phyloP scores from a whole-genome alignment of 306 rosid species.

The Lagenaria siceraria region DNA sequence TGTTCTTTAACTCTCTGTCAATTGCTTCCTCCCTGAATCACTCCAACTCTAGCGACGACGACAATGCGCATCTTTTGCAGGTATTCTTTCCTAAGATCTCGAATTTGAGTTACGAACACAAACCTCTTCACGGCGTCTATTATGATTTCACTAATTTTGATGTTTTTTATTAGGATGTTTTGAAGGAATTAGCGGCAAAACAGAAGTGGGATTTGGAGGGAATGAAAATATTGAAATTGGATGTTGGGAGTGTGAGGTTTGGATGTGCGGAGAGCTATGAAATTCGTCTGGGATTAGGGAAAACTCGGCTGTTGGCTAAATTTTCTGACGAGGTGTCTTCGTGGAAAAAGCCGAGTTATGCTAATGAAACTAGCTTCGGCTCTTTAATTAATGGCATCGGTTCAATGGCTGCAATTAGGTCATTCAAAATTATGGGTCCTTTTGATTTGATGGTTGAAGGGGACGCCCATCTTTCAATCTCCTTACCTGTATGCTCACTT shows the following conservation, averaged over 20 bases:
- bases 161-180: slow-evolving; percentile 33
- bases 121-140: background rate
- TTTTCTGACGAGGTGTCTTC: slow-evolving; percentile 43
- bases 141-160: background rate
- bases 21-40: slow-evolving; percentile 12
- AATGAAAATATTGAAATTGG: slow-evolving; percentile 34
- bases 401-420: slow-evolving; percentile 40
- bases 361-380: slow-evolving; percentile 27
- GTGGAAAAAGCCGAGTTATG: slow-evolving; percentile 44
- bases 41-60: background rate
- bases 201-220: slow-evolving; percentile 49
- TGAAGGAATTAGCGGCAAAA: slow-evolving; percentile 47
- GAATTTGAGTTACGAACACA: background rate
- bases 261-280: slow-evolving; percentile 33
- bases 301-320: slow-evolving; percentile 27
- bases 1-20: slow-evolving; percentile 5
- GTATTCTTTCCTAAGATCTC: slow-evolving; percentile 16
- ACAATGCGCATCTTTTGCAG: slow-evolving; percentile 43
- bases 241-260: slow-evolving; percentile 40
- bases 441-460: slow-evolving; percentile 43
- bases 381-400: slow-evolving; percentile 27
- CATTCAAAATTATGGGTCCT: slow-evolving; percentile 61
- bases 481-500: slow-evolving; percentile 43
- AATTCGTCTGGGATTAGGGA: slow-evolving; percentile 46
- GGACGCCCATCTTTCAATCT: slow-evolving; percentile 29